Evolutionary conservation across 2,329 filamentous ascomycete genomes (phyloP).

Genomic region (Talaromyces sp.): DNA sequence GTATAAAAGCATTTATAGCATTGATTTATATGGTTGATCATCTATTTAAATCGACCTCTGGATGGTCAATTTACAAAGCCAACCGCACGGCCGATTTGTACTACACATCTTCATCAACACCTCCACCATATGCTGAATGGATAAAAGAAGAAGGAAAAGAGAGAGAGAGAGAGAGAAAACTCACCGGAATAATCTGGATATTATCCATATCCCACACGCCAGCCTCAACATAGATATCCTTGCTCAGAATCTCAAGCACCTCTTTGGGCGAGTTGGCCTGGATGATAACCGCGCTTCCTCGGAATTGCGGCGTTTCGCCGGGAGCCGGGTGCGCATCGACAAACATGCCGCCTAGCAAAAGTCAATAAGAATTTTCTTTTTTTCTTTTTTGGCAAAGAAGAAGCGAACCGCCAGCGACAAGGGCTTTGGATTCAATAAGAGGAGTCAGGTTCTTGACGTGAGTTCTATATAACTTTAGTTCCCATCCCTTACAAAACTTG

Average conservation of each 20-base stretch:
- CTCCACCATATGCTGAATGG: not conserved
- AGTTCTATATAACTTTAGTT: constrained; percentile 19
- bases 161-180: too few species aligned
- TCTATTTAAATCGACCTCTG: not conserved
- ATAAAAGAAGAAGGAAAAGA: not conserved
- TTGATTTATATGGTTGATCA: not conserved
- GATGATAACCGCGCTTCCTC: constrained; percentile 65
- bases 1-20: not conserved
- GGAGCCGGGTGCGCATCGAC: constrained; percentile 57
- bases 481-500: not conserved
- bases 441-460: constrained; percentile 56
- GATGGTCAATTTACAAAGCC: not conserved
- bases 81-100: not conserved
- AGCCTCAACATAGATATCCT: constrained; percentile 64
- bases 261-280: constrained; percentile 64
- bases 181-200: constrained; percentile 38
- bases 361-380: not conserved
- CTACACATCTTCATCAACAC: not conserved
- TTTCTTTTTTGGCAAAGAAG: too few species aligned
- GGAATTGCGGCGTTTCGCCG: constrained; percentile 58
- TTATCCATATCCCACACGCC: constrained; percentile 80
- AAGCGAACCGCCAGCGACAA: constrained; percentile 59
- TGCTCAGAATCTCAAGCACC: constrained; percentile 58
- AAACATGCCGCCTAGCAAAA: constrained; percentile 56
- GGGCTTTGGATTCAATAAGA: constrained; percentile 48